Conservation (phyloP, 1,284 basidiomycete genomes). For the Ceratobasidium sp. region DNA sequence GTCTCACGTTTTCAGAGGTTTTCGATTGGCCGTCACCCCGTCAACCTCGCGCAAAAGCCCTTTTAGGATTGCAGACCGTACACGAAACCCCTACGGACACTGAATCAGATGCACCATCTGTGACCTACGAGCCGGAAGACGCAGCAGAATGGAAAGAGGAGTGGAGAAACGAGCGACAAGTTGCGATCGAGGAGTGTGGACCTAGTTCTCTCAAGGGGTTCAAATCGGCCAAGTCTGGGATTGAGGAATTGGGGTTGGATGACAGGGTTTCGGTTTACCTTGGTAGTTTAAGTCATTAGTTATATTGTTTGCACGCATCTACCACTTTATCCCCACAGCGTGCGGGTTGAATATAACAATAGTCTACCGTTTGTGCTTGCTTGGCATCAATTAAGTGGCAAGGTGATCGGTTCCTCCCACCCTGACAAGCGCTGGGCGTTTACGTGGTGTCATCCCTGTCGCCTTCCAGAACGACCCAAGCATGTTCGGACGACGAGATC, state of each 20-base stretch:
- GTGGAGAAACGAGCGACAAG: not conserved
- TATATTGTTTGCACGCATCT: no score
- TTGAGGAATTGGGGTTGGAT: no score
- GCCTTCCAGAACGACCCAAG: conserved; percentile 34
- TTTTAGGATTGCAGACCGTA: not conserved
- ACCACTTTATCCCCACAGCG: no score
- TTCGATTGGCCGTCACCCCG: not conserved
- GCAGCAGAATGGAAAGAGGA: not conserved
- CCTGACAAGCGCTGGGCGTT: conserved; percentile 4
- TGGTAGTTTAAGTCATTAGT: no score
- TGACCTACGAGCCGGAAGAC: no score
- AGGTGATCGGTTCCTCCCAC: no score
- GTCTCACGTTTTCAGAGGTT: not conserved
- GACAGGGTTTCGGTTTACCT: no score
- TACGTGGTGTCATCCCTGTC: conserved; percentile 9
- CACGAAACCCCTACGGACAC: not conserved
- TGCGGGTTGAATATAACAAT: no score
- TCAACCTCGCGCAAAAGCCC: not conserved
- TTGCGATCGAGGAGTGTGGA: not conserved
- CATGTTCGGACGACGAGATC: conserved; percentile 2
- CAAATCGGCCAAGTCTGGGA: no score
- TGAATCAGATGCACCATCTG: not conserved
- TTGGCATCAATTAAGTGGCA: no score
- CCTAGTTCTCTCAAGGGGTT: not conserved
- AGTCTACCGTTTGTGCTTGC: not conserved